These are phyloP conservation scores for Cyberlindnera nakhonratchasimensis DNA, from an alignment of 805 yeast species.

Conservation along the genomic window DNA sequence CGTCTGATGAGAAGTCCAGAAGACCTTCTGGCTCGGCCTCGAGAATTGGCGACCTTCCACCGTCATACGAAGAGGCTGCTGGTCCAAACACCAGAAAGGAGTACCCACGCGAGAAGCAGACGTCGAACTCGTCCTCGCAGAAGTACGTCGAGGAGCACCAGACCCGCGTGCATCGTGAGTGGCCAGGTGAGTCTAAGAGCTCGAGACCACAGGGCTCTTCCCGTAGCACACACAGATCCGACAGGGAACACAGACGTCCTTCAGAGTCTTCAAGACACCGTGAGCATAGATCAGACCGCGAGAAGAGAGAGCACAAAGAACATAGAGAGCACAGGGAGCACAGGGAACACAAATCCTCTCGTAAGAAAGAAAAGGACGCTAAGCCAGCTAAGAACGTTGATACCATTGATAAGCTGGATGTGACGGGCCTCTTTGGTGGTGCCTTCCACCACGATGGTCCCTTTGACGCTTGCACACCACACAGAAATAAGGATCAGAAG, in stretches of 20 bases:
- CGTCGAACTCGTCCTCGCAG: slow-evolving; percentile 13
- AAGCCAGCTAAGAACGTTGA: slow-evolving; percentile 73
- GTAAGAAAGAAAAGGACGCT: slow-evolving; percentile 36
- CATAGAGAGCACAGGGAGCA: slow-evolving; percentile 8
- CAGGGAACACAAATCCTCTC: slow-evolving; percentile 4
- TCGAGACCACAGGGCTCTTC: neutral
- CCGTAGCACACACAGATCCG: slow-evolving; percentile 6
- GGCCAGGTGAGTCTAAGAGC: slow-evolving; percentile 12
- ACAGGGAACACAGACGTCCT: slow-evolving; percentile 21
- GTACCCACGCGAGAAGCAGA: slow-evolving; percentile 53
- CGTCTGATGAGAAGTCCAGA: slow-evolving; percentile 25
- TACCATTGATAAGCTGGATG: slow-evolving; percentile 92
- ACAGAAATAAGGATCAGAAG: slow-evolving; percentile 72
- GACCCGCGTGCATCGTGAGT: slow-evolving; percentile 21
- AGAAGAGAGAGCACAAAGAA: slow-evolving; percentile 10
- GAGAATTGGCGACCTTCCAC: slow-evolving; percentile 42
- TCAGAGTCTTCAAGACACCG: slow-evolving; percentile 10
- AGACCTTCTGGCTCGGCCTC: slow-evolving; percentile 11
- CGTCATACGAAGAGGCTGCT: slow-evolving; percentile 69
- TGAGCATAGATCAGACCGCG: slow-evolving; percentile 15
- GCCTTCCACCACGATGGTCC: slow-evolving; percentile 99
- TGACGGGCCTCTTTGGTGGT: slow-evolving; percentile 90
- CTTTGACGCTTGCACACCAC: slow-evolving; percentile 97
- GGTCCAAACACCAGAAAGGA: slow-evolving; percentile 42
- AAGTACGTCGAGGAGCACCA: slow-evolving; percentile 16